Evolutionary conservation across 2,329 filamentous ascomycete genomes (phyloP).

Genomic region (Alternaria tenuissima): DNA sequence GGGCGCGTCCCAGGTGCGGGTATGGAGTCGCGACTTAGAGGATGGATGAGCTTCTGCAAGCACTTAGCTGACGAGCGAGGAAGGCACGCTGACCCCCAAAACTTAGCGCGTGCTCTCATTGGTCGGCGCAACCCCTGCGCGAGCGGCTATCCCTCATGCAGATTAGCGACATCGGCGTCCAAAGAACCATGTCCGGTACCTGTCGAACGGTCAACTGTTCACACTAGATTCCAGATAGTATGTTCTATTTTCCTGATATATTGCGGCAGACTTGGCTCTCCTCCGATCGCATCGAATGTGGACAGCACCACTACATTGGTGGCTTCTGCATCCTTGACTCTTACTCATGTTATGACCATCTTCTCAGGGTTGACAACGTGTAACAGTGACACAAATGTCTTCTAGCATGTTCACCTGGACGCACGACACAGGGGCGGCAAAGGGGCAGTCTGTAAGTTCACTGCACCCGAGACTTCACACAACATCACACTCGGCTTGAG

Average conservation of each 20-base stretch:
- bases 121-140: background rate
- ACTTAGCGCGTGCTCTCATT: constrained; percentile 1
- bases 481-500: background rate
- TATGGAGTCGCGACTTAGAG: constrained; percentile 35
- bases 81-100: constrained; percentile 6
- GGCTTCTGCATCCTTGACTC: background rate
- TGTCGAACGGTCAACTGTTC: background rate
- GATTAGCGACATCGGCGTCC: background rate
- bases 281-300: background rate
- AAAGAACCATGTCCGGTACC: background rate
- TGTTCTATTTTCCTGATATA: too few species aligned
- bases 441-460: background rate
- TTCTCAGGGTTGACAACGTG: background rate
- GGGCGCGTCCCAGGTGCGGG: constrained; percentile 43
- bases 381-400: background rate
- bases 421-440: background rate
- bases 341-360: background rate
- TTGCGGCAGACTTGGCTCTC: too few species aligned
- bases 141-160: background rate
- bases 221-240: background rate
- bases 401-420: background rate
- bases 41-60: constrained; percentile 28
- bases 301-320: background rate
- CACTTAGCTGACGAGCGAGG: constrained; percentile 18
- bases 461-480: background rate